Evolutionary conservation across 2,329 filamentous ascomycete species (phyloP), one percentile per base, ranked within the genome.

Genomic region (Penicillium corylophilum): DNA sequence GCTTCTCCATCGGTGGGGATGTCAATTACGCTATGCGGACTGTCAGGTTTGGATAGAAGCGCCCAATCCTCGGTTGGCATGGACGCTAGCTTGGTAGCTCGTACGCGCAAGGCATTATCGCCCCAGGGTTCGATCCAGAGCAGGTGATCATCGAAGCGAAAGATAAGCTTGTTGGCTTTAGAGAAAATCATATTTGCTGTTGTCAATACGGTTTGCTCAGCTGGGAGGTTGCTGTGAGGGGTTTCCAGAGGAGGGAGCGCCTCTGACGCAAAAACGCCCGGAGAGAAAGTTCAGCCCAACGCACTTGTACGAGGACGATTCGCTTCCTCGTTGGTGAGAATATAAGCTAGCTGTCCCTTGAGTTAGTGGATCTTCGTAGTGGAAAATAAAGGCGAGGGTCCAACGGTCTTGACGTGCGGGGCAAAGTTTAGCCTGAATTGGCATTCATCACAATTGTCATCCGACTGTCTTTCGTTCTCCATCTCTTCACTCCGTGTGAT

Each of bases 121-220:
- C 71, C 69, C 71, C 70, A 74, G 41, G 70, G 65, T 48, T 74
- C 62, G 33, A 74, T 65, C 65, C 66, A 71, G 33, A 74, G 64
- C 23, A 64, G 54, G 39, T 74, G 69, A 47, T 69, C 70, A 39
- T 74, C 71, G 48, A 71, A 72, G 28, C 67, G 64, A 44, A 67
- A 74, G 43, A 71, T 42, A 12, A 73, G 64, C 33, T 64, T 65
- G 46, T 69, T 55, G 10, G 64, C 62, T 44, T 72, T 66, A 65
- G 64, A 54, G 39, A 62, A 69, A 16, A 71, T 60, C 69, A 71
- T 71, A 2, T 40, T 24, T 13, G 23, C 35, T 16, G 23, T 41
- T 16, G n/a, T 28, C 12, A 28, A 22, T 38, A 24, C 18, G 2
- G 26, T 38, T 10, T 38, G 18, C 18, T 24, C 23, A 23, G 18